phyloP scores from a whole-genome alignment of 495 filamentous ascomycete species.

The Aspergillus olivimuriae region DNA sequence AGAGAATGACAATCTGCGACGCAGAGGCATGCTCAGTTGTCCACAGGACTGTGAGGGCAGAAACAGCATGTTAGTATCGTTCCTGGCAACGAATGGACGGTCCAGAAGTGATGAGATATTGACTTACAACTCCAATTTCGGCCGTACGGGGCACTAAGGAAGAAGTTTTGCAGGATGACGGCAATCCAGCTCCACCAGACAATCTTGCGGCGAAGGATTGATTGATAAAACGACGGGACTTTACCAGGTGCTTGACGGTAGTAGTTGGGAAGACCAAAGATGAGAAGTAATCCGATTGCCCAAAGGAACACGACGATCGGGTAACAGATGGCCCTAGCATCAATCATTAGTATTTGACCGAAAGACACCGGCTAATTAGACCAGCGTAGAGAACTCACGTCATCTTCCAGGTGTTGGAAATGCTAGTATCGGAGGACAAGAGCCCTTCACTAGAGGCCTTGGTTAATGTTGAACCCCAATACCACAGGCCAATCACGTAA shows the following conservation, averaged over 20 bases:
- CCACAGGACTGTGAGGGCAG: slow-evolving; percentile 32
- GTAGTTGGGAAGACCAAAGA: slow-evolving; percentile 40
- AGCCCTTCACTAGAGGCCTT: slow-evolving; percentile 27
- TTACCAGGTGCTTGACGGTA: slow-evolving; percentile 57
- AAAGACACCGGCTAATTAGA: no score
- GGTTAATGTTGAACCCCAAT: slow-evolving; percentile 42
- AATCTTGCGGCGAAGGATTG: slow-evolving; percentile 40
- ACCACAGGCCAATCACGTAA: slow-evolving; percentile 47
- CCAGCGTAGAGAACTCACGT: slow-evolving; percentile 20
- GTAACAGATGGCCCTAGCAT: slow-evolving; percentile 30
- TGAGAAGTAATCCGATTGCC: slow-evolving; percentile 31
- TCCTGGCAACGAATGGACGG: neutral
- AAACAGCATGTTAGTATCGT: neutral
- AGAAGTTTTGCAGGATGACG: slow-evolving; percentile 44
- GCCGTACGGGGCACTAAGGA: slow-evolving; percentile 41
- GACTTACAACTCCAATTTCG: slow-evolving; percentile 43
- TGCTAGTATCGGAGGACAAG: slow-evolving; percentile 18
- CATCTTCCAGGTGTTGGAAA: slow-evolving; percentile 41
- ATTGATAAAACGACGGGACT: slow-evolving; percentile 51
- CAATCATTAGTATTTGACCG: neutral
- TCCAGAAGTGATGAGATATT: neutral
- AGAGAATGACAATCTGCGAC: slow-evolving; percentile 42
- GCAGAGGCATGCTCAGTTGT: slow-evolving; percentile 32
- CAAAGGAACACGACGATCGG: slow-evolving; percentile 37
- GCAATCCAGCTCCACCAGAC: slow-evolving; percentile 43